Base-by-base conservation (phyloP, 176 grass and related monocot species). In the sorghum (Sorghum bicolor) region DNA sequence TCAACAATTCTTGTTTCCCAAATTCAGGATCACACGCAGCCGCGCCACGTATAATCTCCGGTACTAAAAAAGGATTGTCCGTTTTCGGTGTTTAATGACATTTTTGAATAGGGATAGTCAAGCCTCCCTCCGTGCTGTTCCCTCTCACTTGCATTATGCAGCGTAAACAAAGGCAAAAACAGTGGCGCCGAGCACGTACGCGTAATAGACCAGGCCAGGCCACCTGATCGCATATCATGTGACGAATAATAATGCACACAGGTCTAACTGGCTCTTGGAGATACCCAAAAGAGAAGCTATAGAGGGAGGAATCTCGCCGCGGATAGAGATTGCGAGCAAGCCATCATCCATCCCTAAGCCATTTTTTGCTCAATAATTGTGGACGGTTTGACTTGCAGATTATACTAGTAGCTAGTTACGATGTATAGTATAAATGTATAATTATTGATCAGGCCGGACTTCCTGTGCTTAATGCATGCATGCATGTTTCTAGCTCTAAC, bases 201-300 rank as follows among this genome's bases (percentile, higher is more conserved):
- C 62, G 30, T 64, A 75, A 63, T 12, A 25, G 12, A 4, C n/a
- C 55, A 60, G 55, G 22, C n/a, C 55, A 60, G 55, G 22, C 20
- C 11, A 47, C 16, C 61, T 69, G 78, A 71, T 72, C 72, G 32
- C 72, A 78, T 82, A 38, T 60, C 78, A 78, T 72, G 34, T 64
- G 53, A 50, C 36, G 7, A n/a, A 16, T 26, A 66, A 75, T 31
- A 69, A 68, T 84, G 2, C 16, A 30, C 19, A 24, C 15, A 3
- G 14, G 78, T 82, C 88, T 53, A 73, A 82, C 34, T 33, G 88
- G 66, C 83, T 70, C 79, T 90, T 90, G 88, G 79, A 82, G 79
- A 86, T 82, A 64, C 43, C 82, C 65, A 86, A 86, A 82, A 78
- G 83, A 19, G 66, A 29, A 3, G n/a, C n/a, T n/a, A n/a, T n/a